Base-by-base conservation (phyloP, 306 rosid species). In the Trichosanthes truncata region DNA sequence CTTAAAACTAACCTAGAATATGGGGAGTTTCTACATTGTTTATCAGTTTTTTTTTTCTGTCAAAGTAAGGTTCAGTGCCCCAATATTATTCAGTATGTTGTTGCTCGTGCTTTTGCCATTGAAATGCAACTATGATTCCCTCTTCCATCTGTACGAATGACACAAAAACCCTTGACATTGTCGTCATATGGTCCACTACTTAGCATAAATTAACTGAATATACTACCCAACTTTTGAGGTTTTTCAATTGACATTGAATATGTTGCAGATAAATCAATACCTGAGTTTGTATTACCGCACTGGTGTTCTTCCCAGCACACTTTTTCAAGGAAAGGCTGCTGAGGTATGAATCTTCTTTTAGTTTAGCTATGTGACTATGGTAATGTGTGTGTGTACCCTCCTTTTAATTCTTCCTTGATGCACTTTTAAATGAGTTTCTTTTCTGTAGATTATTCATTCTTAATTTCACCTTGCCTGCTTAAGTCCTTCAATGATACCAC, bases 211-310 rank as follows among this genome's bases (percentile, higher is more conserved):
- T 33, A 31, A 55, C 33, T 31, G 33, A 17, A 75, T 18, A 31
- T 53, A 10, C 20, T 52, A 9, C 26, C 31, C 31, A 23, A 12
- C 20, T 52, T 52, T 56, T 40, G 26, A 36, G 35, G 1, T 77
- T 35, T 57, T 41, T 15, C 31, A 15, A 59, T 40, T 59, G 31
- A 38, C 51, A 60, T 49, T 78, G 46, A 20, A 69, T 69, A 26
- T 60, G 82, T 85, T 85, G 88, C 97, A 94, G 98, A 89, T 94
- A 59, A 87, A 80, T 83, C 98, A 94, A 74, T 91, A 94, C 84
- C 87, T 92, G 81, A 83, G 83, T 82, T 86, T 94, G 90, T 87
- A 94, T 81, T 79, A 89, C 85, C 88, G 86, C 59, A 82, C 89
- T 18, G 97, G 97, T 65, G 86, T 85, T 84, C 91, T 84, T 74